A percentile compares a stretch with the other conserved stretches of the same genome.
These are phyloP conservation scores for Eucalyptus cloeziana DNA, from an alignment of 345 rosid species.

Conservation along the genomic window DNA sequence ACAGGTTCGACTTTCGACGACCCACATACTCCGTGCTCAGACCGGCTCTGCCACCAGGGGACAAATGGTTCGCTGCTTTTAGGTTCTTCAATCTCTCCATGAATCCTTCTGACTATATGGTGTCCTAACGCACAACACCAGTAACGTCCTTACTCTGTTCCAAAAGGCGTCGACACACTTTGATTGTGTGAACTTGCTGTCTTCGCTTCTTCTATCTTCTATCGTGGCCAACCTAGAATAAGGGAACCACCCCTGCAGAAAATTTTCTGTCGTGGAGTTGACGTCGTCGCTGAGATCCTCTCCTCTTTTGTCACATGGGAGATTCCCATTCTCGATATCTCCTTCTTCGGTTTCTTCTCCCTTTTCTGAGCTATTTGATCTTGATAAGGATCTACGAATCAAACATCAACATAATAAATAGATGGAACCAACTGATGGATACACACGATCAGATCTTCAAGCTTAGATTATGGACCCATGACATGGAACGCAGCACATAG, in stretches of 20 bases:
- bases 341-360: not conserved
- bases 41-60: slow-evolving; percentile 7
- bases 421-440: not conserved
- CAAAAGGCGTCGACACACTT: slow-evolving; percentile 11
- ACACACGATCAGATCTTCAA: not conserved
- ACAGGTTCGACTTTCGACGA: not conserved
- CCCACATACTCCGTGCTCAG: not conserved
- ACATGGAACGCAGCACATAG: not conserved
- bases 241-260: slow-evolving; percentile 23
- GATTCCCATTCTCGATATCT: slow-evolving; percentile 13
- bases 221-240: slow-evolving; percentile 15
- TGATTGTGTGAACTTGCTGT: slow-evolving; percentile 1
- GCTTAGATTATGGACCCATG: not conserved
- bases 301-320: not conserved
- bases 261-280: not conserved
- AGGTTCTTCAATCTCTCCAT: not conserved
- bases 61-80: not conserved
- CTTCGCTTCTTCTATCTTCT: slow-evolving; percentile 2
- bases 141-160: slow-evolving; percentile 19
- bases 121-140: slow-evolving; percentile 18
- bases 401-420: not conserved
- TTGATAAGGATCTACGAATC: slow-evolving; percentile 9
- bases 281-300: not conserved
- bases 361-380: not conserved
- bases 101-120: not conserved